These are phyloP conservation scores for Erodium maritimum DNA, from an alignment of 345 rosid genomes.

Conservation along the genomic window DNA sequence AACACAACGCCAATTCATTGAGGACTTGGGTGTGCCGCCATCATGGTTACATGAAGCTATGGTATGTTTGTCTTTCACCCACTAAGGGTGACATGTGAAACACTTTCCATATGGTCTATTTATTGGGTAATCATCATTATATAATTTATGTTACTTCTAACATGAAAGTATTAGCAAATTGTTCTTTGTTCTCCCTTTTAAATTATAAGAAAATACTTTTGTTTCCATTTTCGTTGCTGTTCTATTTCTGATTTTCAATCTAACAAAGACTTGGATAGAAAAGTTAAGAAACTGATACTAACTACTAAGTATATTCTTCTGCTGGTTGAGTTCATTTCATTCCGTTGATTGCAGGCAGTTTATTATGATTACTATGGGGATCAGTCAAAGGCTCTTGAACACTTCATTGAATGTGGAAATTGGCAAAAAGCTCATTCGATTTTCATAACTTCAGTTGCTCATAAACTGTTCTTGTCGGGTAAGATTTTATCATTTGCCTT, in stretches of 20 bases:
- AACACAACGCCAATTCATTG: constrained; percentile 60
- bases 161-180: neutral
- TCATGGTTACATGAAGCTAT: constrained; percentile 93
- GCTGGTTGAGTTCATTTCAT: constrained; percentile 10
- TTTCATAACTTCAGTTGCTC: constrained; percentile 67
- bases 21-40: constrained; percentile 60
- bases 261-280: too few species aligned
- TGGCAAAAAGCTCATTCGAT: constrained; percentile 92
- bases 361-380: constrained; percentile 59
- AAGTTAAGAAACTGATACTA: too few species aligned
- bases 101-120: neutral
- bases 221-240: neutral
- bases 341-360: constrained; percentile 51
- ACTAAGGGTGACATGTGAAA: neutral
- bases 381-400: constrained; percentile 67
- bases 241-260: neutral
- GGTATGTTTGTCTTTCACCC: constrained; percentile 30
- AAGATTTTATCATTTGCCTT: constrained; percentile 11
- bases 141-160: too few species aligned
- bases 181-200: neutral
- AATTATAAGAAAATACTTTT: neutral
- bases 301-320: neutral
- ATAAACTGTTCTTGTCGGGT: constrained; percentile 68
- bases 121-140: neutral
- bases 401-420: constrained; percentile 66